A percentile compares a stretch with the other conserved stretches of the same genome.
phyloP scores from a whole-genome alignment of 2,329 filamentous ascomycete species.

The Ascosphaera aggregata region DNA sequence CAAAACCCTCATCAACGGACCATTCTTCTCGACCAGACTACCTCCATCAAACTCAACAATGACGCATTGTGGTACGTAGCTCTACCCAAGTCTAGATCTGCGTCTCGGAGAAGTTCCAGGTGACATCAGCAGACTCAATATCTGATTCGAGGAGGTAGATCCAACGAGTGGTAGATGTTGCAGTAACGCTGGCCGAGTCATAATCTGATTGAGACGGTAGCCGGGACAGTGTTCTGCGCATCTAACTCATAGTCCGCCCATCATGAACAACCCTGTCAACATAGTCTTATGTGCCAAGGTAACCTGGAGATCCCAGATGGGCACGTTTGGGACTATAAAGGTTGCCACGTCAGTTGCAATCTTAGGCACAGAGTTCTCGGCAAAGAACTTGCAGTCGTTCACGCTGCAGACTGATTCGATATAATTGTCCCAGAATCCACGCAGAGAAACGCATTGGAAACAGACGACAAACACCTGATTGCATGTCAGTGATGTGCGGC shows the following conservation, averaged over 20 bases:
- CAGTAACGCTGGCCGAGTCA: neutral
- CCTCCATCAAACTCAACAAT: too few species aligned
- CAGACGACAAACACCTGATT: slow-evolving; percentile 1
- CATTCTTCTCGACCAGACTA: too few species aligned
- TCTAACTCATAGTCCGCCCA: slow-evolving; percentile 11
- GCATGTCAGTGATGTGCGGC: neutral
- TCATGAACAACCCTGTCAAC: slow-evolving; percentile 6
- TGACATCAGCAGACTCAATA: neutral
- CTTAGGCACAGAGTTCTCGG: slow-evolving; percentile 24
- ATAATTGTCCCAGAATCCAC: slow-evolving; percentile 3
- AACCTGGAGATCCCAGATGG: slow-evolving; percentile 10
- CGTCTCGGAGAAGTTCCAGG: neutral
- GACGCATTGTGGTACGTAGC: neutral
- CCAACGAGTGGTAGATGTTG: neutral
- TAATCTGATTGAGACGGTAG: neutral
- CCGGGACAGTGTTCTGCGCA: neutral
- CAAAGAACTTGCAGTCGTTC: slow-evolving; percentile 14
- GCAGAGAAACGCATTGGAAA: slow-evolving; percentile 2
- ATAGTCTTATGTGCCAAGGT: slow-evolving; percentile 6
- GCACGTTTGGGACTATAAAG: slow-evolving; percentile 9
- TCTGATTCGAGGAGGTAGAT: neutral
- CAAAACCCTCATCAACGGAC: too few species aligned
- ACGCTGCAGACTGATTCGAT: slow-evolving; percentile 2
- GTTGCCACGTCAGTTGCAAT: slow-evolving; percentile 10
- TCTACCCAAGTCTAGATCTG: neutral